phyloP scores from a whole-genome alignment of 768 basidiomycete genomes.

The Kwoniella europaea region DNA sequence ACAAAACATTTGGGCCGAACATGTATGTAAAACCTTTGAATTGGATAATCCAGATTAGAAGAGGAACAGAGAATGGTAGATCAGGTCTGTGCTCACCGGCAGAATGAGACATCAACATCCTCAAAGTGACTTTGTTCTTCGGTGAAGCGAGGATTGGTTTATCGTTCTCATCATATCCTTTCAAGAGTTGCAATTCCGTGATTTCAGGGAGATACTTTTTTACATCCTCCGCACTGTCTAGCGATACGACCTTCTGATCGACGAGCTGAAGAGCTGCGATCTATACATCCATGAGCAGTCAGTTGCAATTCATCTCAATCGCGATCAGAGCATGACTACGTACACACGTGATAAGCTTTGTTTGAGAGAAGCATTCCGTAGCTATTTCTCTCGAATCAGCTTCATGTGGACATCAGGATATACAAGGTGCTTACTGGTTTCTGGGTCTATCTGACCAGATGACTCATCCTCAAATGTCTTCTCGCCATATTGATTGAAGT shows the following conservation, averaged over 20 bases:
- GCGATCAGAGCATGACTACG: conserved; percentile 13
- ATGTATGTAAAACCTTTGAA: conserved; percentile 43
- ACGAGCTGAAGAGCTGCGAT: conserved; percentile 52
- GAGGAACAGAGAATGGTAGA: not conserved
- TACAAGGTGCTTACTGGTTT: conserved; percentile 33
- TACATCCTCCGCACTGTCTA: conserved; percentile 42
- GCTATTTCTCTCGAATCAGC: conserved; percentile 15
- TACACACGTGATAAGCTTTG: conserved; percentile 51
- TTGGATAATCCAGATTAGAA: not conserved
- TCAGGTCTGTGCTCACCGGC: conserved; percentile 35
- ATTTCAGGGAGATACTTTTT: conserved; percentile 45
- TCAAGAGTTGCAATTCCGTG: conserved; percentile 32
- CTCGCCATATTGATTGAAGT: conserved; percentile 41
- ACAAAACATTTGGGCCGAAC: conserved; percentile 24
- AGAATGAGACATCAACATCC: conserved; percentile 53
- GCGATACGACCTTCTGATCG: conserved; percentile 42
- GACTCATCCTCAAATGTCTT: conserved; percentile 29
- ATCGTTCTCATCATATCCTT: conserved; percentile 41
- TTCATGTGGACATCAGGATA: no score
- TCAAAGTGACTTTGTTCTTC: conserved; percentile 43
- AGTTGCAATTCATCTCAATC: not conserved
- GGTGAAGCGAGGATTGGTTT: conserved; percentile 32
- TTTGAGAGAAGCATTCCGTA: conserved; percentile 46
- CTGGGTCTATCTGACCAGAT: conserved; percentile 22
- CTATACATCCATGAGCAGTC: conserved; percentile 9